Conservation (phyloP, 2,329 filamentous ascomycete genomes). For the Clarireedia paspali region DNA sequence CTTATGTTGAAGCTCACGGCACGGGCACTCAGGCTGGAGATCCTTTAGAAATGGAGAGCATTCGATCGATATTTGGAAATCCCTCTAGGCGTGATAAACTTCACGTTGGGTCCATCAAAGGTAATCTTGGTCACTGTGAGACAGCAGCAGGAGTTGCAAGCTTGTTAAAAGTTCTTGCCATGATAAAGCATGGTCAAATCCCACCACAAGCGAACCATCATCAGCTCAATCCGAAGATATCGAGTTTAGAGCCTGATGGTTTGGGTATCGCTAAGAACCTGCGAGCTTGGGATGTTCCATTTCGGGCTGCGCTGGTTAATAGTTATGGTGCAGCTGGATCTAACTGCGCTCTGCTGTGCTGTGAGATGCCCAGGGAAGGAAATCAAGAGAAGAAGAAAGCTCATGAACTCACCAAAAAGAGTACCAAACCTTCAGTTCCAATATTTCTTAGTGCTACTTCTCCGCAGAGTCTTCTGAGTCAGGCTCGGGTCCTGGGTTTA, state of each 20-base stretch:
- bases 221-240: conserved; percentile 28
- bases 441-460: background rate
- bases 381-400: background rate
- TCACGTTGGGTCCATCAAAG: conserved; percentile 28
- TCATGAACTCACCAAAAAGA: background rate
- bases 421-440: background rate
- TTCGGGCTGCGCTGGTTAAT: conserved; percentile 15
- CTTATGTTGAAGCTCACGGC: conserved; percentile 22
- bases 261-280: conserved; percentile 7
- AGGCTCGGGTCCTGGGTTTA: background rate
- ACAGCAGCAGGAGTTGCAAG: conserved; percentile 35
- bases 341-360: conserved; percentile 15
- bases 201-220: conserved; percentile 24
- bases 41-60: conserved; percentile 14
- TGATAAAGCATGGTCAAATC: conserved; percentile 23
- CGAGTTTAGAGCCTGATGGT: conserved; percentile 10
- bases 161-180: conserved; percentile 37
- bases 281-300: background rate
- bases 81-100: background rate
- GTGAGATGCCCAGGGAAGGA: background rate
- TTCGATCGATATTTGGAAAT: conserved; percentile 7
- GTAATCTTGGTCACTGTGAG: conserved; percentile 38
- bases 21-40: conserved; percentile 18
- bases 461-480: background rate
- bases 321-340: conserved; percentile 21